Conservation (phyloP, 2,329 filamentous ascomycete species). For the Xylaria sp. region DNA sequence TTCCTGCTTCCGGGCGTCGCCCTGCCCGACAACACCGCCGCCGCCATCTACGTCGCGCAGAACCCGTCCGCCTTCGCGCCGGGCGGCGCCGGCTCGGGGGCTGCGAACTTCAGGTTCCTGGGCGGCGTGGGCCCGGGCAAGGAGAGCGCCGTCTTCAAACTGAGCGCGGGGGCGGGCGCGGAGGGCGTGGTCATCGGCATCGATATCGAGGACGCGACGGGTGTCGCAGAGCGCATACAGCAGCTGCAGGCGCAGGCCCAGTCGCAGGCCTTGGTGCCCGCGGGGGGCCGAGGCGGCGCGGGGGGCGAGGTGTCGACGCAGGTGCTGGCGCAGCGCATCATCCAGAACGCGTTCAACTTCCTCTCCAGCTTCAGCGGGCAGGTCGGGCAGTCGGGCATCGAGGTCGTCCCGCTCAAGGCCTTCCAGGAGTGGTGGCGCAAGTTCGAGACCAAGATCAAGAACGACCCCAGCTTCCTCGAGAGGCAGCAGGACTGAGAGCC, state of each 20-base stretch:
- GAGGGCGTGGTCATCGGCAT: constrained; percentile 74
- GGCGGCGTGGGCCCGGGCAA: constrained; percentile 90
- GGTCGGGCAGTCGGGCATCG: constrained; percentile 66
- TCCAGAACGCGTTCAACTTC: constrained; percentile 97
- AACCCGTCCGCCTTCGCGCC: constrained; percentile 45
- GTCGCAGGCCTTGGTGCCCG: constrained; percentile 10
- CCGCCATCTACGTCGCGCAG: constrained; percentile 83
- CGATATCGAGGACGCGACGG: constrained; percentile 75
- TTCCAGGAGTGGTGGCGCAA: constrained; percentile 99
- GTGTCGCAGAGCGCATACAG: constrained; percentile 61
- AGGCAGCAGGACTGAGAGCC: constrained; percentile 57
- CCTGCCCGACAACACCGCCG: constrained; percentile 77
- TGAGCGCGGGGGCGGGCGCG: constrained; percentile 47
- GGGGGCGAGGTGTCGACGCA: constrained; percentile 60
- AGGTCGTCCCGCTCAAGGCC: constrained; percentile 90
- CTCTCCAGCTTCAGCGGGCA: constrained; percentile 82
- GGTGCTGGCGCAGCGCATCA: constrained; percentile 87
- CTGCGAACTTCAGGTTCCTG: constrained; percentile 76
- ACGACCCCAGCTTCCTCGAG: constrained; percentile 89
- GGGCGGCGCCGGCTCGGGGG: constrained; percentile 44
- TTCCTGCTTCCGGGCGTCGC: constrained; percentile 82
- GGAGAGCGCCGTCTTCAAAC: constrained; percentile 88
- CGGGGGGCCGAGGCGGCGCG: background rate
- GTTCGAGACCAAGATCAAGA: constrained; percentile 85
- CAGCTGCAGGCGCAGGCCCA: constrained; percentile 28